phyloP scores from a whole-genome alignment of 1,284 basidiomycete species.

The Cutaneotrichosporon sp. region DNA sequence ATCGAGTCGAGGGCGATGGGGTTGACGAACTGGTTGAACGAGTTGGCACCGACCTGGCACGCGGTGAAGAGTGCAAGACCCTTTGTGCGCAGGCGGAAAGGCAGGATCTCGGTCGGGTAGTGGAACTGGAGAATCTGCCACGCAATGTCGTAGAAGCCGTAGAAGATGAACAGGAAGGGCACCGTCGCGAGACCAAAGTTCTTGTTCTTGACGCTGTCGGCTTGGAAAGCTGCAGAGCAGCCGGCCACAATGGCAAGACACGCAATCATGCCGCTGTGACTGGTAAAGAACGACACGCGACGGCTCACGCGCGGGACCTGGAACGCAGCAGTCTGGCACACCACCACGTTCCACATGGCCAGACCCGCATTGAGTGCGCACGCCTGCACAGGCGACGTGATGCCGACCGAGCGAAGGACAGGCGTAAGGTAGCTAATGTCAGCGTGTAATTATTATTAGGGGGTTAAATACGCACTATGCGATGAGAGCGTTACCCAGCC shows the following conservation, averaged over 20 bases:
- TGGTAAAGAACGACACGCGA: slow-evolving; percentile 9
- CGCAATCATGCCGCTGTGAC: slow-evolving; percentile 8
- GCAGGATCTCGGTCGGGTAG: slow-evolving; percentile 41
- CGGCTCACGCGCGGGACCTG: slow-evolving; percentile 2
- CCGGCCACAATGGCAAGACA: slow-evolving; percentile 4
- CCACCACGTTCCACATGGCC: slow-evolving; percentile 22
- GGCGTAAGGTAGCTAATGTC: slow-evolving; percentile 23
- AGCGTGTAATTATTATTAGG: too few species aligned
- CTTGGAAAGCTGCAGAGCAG: slow-evolving; percentile 4
- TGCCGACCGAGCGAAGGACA: slow-evolving; percentile 7
- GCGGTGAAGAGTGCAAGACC: slow-evolving; percentile 22
- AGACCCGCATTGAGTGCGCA: slow-evolving; percentile 27
- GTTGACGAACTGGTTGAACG: slow-evolving; percentile 8
- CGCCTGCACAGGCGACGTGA: slow-evolving; percentile 20
- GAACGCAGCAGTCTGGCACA: slow-evolving; percentile 10
- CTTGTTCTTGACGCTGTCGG: slow-evolving; percentile 5
- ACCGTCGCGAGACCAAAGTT: slow-evolving; percentile 7
- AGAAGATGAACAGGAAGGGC: slow-evolving; percentile 19
- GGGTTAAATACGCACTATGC: slow-evolving; percentile 31
- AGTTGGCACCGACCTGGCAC: slow-evolving; percentile 7
- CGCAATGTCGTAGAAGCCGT: slow-evolving; percentile 17
- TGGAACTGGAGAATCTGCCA: slow-evolving; percentile 53
- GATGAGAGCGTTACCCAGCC: slow-evolving; percentile 53
- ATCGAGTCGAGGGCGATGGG: slow-evolving; percentile 11
- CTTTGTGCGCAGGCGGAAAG: slow-evolving; percentile 25